These are phyloP conservation scores for Quercus alba DNA, from an alignment of 306 rosid species.

Conservation along the genomic window DNA sequence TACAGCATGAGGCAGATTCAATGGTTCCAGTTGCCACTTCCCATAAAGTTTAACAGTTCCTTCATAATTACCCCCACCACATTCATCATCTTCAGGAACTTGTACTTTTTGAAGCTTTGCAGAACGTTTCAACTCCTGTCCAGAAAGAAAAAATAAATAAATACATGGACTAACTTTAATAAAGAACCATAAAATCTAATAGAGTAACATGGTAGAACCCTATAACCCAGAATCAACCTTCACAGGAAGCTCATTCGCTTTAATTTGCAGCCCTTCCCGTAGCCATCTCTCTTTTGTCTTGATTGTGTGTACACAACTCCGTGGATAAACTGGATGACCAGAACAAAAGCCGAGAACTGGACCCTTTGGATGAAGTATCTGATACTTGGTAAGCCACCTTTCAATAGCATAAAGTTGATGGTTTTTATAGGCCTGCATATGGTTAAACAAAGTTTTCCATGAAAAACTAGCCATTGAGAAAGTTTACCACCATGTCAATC, in stretches of 20 bases:
- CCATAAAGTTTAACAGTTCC: constrained; percentile 68
- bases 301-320: constrained; percentile 83
- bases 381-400: constrained; percentile 88
- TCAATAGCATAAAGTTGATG: constrained; percentile 82
- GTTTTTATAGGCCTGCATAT: constrained; percentile 76
- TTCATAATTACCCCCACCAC: constrained; percentile 42
- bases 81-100: constrained; percentile 57
- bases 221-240: constrained; percentile 58
- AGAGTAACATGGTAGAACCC: constrained; percentile 9
- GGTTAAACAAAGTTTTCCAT: constrained; percentile 12
- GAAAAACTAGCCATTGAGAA: constrained; percentile 5
- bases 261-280: constrained; percentile 86
- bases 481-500: constrained; percentile 16
- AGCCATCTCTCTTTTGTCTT: constrained; percentile 85
- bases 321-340: constrained; percentile 80
- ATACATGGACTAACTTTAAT: constrained; percentile 8
- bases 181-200: constrained; percentile 2
- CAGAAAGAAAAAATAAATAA: constrained; percentile 4
- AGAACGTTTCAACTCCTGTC: constrained; percentile 62
- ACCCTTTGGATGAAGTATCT: constrained; percentile 85
- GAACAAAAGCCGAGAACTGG: constrained; percentile 87
- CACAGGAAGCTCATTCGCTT: constrained; percentile 64
- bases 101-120: constrained; percentile 48
- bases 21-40: constrained; percentile 87
- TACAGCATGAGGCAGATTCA: constrained; percentile 76